These are phyloP conservation scores for Scytalidium lignicola DNA, from an alignment of 2,329 filamentous ascomycete species.

Conservation along the genomic window DNA sequence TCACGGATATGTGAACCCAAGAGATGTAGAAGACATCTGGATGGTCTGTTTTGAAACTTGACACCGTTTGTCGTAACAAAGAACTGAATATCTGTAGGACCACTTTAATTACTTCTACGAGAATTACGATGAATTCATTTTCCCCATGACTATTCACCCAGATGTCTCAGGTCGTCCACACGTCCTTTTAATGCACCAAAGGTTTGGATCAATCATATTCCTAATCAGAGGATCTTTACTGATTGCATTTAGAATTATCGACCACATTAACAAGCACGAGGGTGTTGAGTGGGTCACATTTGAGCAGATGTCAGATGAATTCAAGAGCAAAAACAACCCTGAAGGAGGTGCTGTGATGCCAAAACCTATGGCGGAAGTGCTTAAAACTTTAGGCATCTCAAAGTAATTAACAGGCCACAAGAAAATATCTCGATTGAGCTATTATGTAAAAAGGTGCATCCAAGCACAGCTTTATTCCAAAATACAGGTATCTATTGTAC, in stretches of 20 bases:
- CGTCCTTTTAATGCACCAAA: constrained; percentile 68
- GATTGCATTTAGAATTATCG: constrained; percentile 70
- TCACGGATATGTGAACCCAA: constrained; percentile 51
- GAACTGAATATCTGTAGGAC: constrained; percentile 30
- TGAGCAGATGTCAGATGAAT: constrained; percentile 67
- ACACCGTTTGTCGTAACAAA: neutral
- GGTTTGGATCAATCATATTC: constrained; percentile 35
- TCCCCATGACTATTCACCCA: constrained; percentile 73
- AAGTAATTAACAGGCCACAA: too few species aligned
- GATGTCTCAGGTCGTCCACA: constrained; percentile 69
- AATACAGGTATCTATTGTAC: constrained; percentile 20
- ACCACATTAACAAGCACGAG: constrained; percentile 59
- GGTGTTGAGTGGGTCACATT: constrained; percentile 65
- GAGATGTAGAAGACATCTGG: constrained; percentile 63
- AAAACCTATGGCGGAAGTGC: constrained; percentile 45
- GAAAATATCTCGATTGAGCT: too few species aligned
- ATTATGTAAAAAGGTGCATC: too few species aligned
- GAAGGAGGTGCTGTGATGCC: constrained; percentile 57
- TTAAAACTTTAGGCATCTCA: constrained; percentile 19
- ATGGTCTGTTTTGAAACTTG: constrained; percentile 1
- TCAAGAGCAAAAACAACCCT: constrained; percentile 59
- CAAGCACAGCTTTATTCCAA: too few species aligned
- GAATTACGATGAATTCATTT: constrained; percentile 72
- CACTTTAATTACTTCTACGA: constrained; percentile 72
- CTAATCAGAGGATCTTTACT: constrained; percentile 61